Conservation (phyloP, 257 asterid species). For the Nicotiana noctiflora region DNA sequence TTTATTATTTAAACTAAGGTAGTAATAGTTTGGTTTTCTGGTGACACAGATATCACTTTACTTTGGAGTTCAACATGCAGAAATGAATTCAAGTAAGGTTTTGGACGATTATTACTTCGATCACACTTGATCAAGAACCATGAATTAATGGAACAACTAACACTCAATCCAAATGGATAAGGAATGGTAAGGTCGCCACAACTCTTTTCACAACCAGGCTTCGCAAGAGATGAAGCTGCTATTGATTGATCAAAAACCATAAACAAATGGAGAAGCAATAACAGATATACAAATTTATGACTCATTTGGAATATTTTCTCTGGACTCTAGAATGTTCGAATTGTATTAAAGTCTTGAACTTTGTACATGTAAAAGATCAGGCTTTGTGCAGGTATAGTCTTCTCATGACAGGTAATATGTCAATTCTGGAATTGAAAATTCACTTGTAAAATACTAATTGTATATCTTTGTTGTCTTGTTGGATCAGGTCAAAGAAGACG, state of each 20-base stretch:
- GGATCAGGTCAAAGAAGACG: background rate
- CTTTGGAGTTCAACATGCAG: background rate
- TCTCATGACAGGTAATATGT: background rate
- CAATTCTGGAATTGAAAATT: background rate
- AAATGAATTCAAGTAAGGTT: slow-evolving; percentile 3
- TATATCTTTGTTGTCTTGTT: background rate
- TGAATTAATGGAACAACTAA: slow-evolving; percentile 9
- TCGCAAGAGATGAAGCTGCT: slow-evolving; percentile 3
- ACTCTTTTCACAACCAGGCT: slow-evolving; percentile 2
- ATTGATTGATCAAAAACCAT: background rate
- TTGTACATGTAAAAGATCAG: background rate
- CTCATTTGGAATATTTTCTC: background rate
- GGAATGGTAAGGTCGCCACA: slow-evolving; percentile 6
- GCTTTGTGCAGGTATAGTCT: background rate
- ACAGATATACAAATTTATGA: background rate
- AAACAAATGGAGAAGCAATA: background rate
- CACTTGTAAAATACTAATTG: background rate
- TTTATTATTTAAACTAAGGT: background rate
- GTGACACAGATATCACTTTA: slow-evolving; percentile 5
- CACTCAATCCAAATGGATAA: slow-evolving; percentile 22
- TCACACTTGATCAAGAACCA: slow-evolving; percentile 10
- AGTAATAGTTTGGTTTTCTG: slow-evolving; percentile 13
- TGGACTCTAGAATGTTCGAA: background rate
- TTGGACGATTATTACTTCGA: background rate
- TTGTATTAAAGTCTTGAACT: background rate